phyloP scores from a whole-genome alignment of 2,329 filamentous ascomycete genomes.

The Dendrostoma leiphaemia region DNA sequence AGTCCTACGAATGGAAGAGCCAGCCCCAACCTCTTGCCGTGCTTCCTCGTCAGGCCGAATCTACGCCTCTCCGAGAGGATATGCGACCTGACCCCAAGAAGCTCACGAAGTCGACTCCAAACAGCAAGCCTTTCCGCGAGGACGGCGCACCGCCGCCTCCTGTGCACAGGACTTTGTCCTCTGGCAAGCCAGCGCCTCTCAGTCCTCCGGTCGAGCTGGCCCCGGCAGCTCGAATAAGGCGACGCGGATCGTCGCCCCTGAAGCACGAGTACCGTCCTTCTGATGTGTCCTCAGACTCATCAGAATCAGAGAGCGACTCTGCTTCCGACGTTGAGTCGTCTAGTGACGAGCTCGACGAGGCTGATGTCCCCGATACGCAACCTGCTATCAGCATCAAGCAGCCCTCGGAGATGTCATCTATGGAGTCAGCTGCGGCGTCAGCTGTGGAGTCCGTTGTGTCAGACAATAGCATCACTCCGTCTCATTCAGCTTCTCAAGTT shows the following conservation, averaged over 20 bases:
- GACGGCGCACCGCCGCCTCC: conserved; percentile 57
- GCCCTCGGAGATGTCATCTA: conserved; percentile 27
- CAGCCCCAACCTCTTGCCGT: conserved; percentile 18
- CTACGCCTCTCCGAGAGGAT: conserved; percentile 33
- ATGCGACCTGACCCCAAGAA: conserved; percentile 37
- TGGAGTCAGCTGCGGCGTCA: conserved; percentile 15
- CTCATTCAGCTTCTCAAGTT: conserved; percentile 78
- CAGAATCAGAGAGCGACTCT: conserved; percentile 56
- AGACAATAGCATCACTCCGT: conserved; percentile 68
- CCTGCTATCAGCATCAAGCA: conserved; percentile 56
- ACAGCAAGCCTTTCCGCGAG: conserved; percentile 40
- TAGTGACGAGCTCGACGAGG: conserved; percentile 57
- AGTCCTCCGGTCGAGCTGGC: conserved; percentile 46
- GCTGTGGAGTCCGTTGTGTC: conserved; percentile 41
- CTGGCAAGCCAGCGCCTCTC: conserved; percentile 38
- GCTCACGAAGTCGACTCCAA: conserved; percentile 32
- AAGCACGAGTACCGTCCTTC: conserved; percentile 98
- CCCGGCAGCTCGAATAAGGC: conserved; percentile 50
- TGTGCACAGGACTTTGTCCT: conserved; percentile 45
- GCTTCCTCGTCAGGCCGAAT: conserved; percentile 22
- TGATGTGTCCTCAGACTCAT: conserved; percentile 59
- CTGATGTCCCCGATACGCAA: conserved; percentile 58
- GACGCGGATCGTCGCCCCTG: conserved; percentile 84
- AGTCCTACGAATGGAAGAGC: conserved; percentile 25
- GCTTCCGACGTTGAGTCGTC: conserved; percentile 48